Conservation (phyloP, 1,139 yeast genomes). For the Pichia sp. region DNA sequence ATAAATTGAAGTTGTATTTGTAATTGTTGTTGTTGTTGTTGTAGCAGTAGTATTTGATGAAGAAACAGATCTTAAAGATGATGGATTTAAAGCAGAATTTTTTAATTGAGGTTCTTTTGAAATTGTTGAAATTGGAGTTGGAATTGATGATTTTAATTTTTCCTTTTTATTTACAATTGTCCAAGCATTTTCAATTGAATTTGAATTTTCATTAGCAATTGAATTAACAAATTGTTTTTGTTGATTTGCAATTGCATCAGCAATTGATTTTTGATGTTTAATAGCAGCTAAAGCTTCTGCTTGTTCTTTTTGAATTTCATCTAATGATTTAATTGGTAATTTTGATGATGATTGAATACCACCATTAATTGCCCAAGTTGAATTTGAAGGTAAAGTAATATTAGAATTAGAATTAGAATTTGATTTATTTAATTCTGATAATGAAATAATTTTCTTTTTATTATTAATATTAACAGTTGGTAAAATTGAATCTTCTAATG, state of each 20-base stretch:
- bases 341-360: neutral
- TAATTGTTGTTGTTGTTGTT: neutral
- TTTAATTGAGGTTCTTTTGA: conserved; percentile 20
- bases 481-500: conserved; percentile 24
- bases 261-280: conserved; percentile 13
- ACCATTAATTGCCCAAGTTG: conserved; percentile 45
- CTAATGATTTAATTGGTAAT: conserved; percentile 23
- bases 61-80: conserved; percentile 24
- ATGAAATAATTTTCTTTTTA: conserved; percentile 1
- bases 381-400: conserved; percentile 13
- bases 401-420: neutral
- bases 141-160: conserved; percentile 23
- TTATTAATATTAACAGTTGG: conserved; percentile 11
- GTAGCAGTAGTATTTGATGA: conserved; percentile 18
- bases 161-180: conserved; percentile 38
- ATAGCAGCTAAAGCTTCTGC: conserved; percentile 16
- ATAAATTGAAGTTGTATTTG: conserved; percentile 21
- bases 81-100: conserved; percentile 19
- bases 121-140: conserved; percentile 11
- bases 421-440: no score
- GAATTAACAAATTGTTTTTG: conserved; percentile 34
- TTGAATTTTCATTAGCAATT: conserved; percentile 19
- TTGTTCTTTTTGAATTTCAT: conserved; percentile 27
- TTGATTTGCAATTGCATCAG: conserved; percentile 17
- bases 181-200: conserved; percentile 35